phyloP scores from a whole-genome alignment of 2,329 filamentous ascomycete species.

The Cryoendolithus antarcticus region DNA sequence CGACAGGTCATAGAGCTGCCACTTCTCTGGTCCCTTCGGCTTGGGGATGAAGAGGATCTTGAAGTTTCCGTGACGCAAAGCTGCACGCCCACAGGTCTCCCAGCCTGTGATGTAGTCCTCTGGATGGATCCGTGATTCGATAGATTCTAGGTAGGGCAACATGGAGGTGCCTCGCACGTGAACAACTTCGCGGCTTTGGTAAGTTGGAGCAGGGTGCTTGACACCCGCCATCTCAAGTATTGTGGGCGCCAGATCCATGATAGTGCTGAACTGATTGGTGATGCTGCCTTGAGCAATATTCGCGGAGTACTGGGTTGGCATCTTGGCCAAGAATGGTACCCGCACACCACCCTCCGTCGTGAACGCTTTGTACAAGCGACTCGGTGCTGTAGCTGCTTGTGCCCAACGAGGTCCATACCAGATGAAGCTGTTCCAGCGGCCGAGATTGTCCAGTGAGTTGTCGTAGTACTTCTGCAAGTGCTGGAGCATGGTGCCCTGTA shows the following conservation, averaged over 20 bases:
- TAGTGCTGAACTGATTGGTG: constrained; percentile 38
- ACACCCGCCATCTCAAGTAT: constrained; percentile 37
- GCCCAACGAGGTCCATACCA: constrained; percentile 51
- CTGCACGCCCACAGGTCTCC: constrained; percentile 43
- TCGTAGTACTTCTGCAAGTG: constrained; percentile 46
- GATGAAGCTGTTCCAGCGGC: constrained; percentile 44
- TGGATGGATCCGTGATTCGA: constrained; percentile 29
- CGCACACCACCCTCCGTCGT: constrained; percentile 39
- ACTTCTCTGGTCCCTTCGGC: constrained; percentile 41
- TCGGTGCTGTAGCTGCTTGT: constrained; percentile 40
- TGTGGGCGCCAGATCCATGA: constrained; percentile 32
- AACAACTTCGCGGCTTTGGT: constrained; percentile 38
- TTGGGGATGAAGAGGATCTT: constrained; percentile 47
- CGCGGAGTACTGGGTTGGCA: constrained; percentile 14
- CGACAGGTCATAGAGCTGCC: constrained; percentile 45
- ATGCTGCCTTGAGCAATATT: constrained; percentile 23
- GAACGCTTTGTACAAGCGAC: constrained; percentile 35
- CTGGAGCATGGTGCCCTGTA: constrained; percentile 41
- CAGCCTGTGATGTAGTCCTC: constrained; percentile 43
- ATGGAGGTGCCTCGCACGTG: constrained; percentile 39
- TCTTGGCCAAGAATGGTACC: constrained; percentile 39
- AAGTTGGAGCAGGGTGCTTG: constrained; percentile 42
- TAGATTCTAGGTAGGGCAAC: constrained; percentile 29
- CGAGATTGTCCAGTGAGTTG: constrained; percentile 46
- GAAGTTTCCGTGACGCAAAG: constrained; percentile 44